phyloP scores from a whole-genome alignment of 2,329 filamentous ascomycete species.

The Hymenoscyphus fructigenus region DNA sequence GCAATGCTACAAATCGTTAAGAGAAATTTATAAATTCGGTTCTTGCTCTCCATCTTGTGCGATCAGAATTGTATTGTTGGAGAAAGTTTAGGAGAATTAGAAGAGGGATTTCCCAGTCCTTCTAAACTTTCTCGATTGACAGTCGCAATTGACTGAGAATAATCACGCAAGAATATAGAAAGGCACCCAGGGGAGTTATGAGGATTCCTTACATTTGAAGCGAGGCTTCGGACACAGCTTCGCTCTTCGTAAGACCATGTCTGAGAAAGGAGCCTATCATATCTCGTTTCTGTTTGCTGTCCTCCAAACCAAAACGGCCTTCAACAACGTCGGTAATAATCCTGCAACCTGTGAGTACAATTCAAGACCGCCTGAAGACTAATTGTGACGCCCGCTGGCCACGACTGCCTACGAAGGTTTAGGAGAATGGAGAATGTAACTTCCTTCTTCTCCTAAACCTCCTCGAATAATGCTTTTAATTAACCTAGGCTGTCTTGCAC shows the following conservation, averaged over 20 bases:
- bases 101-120: no score
- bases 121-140: no score
- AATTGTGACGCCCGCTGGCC: background rate
- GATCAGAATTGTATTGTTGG: no score
- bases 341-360: background rate
- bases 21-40: no score
- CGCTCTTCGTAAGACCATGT: conserved; percentile 36
- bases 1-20: conserved; percentile 40
- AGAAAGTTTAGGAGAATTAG: no score
- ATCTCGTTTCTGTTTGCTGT: conserved; percentile 45
- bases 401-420: no score
- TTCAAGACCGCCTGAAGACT: background rate
- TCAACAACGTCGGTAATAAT: conserved; percentile 43
- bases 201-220: conserved; percentile 29
- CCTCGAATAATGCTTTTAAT: no score
- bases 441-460: no score
- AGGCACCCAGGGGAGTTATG: background rate
- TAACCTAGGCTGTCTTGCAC: no score
- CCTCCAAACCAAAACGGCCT: conserved; percentile 39
- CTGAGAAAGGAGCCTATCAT: conserved; percentile 54
- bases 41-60: no score
- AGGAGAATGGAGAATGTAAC: no score
- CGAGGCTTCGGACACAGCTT: conserved; percentile 15
- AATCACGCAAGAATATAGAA: background rate
- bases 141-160: background rate